A percentile compares a stretch with the other conserved stretches of the same genome.
These are phyloP conservation scores for Starmera caribaea DNA, from an alignment of 805 yeast genomes.

Conservation along the genomic window DNA sequence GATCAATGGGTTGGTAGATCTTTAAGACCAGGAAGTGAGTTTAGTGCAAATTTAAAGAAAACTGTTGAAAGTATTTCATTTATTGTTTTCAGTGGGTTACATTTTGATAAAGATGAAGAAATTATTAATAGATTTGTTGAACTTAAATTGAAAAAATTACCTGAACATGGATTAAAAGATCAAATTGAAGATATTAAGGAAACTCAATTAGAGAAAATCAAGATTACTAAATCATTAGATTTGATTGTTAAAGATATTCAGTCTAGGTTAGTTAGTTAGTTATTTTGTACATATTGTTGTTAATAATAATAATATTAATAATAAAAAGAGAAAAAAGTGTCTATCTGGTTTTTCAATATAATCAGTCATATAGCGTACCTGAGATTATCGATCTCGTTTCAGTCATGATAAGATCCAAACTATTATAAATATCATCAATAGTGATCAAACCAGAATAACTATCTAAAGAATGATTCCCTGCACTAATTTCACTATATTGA, in stretches of 20 bases:
- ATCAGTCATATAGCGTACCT: no score
- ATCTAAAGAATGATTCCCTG: no score
- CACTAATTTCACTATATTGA: no score
- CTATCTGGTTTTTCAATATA: no score
- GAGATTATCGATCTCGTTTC: no score
- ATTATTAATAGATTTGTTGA: conserved; percentile 22
- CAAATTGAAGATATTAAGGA: conserved; percentile 5
- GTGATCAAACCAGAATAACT: no score
- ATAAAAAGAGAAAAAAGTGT: no score
- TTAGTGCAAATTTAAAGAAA: conserved; percentile 34
- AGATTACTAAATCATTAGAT: conserved; percentile 7
- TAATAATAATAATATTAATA: background rate
- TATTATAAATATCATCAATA: no score
- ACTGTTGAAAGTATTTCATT: conserved; percentile 31
- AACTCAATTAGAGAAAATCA: conserved; percentile 8
- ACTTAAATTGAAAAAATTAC: conserved; percentile 23
- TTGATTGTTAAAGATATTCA: conserved; percentile 1
- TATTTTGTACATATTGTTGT: background rate
- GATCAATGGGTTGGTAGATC: conserved; percentile 43
- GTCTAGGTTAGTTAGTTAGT: no score
- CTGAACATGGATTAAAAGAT: conserved; percentile 28
- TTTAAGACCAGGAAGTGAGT: conserved; percentile 33
- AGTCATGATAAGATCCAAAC: no score
- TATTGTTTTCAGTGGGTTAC: conserved; percentile 27
- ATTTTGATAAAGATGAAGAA: conserved; percentile 16